Base-by-base conservation (phyloP, 441 rosid species). In the Melastoma candidum region DNA sequence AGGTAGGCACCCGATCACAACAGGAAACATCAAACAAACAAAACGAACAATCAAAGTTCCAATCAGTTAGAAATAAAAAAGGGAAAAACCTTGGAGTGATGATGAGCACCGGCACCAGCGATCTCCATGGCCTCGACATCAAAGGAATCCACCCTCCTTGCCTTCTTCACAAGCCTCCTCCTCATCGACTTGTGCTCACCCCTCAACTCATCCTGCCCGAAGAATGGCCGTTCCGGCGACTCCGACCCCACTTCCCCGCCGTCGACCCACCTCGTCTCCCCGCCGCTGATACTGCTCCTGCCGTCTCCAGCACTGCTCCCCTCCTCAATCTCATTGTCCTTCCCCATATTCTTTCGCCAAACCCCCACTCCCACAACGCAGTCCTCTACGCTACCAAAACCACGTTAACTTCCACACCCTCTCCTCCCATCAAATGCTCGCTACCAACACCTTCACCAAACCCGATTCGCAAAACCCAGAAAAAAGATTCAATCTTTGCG, bases 71-170 rank as follows among this genome's bases (percentile, higher is more conserved):
- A 32, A 53, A 46, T 12, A 9, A n/a, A 6, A 52, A 5, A 32
- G 27, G 27, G 5, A 25, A 48, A 47, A 24, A 85, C 95, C 90
- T 88, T 93, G 12, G 72, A 56, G 61, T 48, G 63, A 57, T 78
- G 63, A 58, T 79, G 84, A 44, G 60, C 67, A 58, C 69, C 76
- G 70, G 77, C 76, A 64, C 79, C 82, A 54, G 81, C 77, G 68
- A 93, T 70, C 63, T 82, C 97, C 98, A 92, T 85, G 54, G 98
- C 92, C 75, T 88, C 97, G 59, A 88, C 98, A 72, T 93, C 98
- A 53, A 93, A 78, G 70, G 95, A 88, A 70, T 93, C 86, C 55
- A 53, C 78, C 75, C 93, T 77, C 51, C 68, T 82, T 2, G 85
- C 79, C 66, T 73, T 93, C 81, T 81, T 88, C 60, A 69, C 77